A percentile compares a stretch with the other conserved stretches of the same genome.
phyloP scores from a whole-genome alignment of 176 grass and related monocot genomes.

The Cymbopogon citratus region DNA sequence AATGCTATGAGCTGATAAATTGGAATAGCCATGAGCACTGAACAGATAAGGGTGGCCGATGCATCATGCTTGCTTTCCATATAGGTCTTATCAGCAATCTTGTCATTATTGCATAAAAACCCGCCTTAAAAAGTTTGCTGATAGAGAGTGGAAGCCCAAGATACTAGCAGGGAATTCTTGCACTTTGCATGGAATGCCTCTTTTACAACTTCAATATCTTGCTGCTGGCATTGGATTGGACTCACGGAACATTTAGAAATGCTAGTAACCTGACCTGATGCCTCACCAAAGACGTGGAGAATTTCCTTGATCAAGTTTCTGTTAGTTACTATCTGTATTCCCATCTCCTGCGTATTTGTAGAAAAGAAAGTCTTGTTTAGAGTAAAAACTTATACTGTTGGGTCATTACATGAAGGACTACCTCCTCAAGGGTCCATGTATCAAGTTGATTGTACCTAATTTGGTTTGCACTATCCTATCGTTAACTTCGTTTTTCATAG shows the following conservation, averaged over 20 bases:
- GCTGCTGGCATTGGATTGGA: background rate
- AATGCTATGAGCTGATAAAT: background rate
- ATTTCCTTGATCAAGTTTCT: background rate
- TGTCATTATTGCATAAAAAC: background rate
- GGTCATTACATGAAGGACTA: constrained; percentile 1
- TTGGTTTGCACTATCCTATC: background rate
- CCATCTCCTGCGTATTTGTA: constrained; percentile 13
- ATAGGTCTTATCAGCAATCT: background rate
- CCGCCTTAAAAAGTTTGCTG: background rate
- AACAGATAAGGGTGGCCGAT: background rate
- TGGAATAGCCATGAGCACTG: background rate
- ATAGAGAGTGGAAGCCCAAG: background rate
- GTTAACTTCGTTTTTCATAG: background rate
- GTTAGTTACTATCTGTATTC: background rate
- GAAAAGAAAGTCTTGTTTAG: background rate
- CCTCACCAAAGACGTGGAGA: background rate
- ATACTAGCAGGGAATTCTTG: background rate
- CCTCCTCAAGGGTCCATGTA: background rate
- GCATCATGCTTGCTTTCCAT: background rate
- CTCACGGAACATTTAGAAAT: background rate
- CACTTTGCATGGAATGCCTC: background rate
- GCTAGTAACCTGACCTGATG: background rate
- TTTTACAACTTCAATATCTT: background rate
- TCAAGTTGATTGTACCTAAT: constrained; percentile 17
- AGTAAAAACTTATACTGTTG: constrained; percentile 1